Conservation (phyloP, 164 flowering plant genomes). For the Magnolia sinica region DNA sequence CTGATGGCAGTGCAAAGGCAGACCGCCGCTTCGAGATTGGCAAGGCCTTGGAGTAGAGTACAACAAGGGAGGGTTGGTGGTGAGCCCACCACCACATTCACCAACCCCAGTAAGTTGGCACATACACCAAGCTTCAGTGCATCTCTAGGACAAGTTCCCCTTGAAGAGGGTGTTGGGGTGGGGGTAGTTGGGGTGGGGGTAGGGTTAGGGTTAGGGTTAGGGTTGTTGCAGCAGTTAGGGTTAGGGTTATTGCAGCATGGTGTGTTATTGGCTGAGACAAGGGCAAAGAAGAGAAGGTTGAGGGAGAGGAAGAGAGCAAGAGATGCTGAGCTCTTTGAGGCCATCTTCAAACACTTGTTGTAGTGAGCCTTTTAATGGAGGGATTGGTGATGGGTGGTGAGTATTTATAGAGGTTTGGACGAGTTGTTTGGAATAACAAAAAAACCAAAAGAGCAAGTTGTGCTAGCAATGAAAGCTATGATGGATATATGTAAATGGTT, state of each 20-base stretch:
- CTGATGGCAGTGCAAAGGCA: slow-evolving; percentile 80
- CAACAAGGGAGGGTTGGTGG: slow-evolving; percentile 64
- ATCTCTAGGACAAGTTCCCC: slow-evolving; percentile 49
- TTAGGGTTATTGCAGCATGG: slow-evolving; percentile 19
- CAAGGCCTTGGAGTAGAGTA: slow-evolving; percentile 49
- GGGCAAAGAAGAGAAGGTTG: slow-evolving; percentile 58
- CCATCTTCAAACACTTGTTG: slow-evolving; percentile 29
- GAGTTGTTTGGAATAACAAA: not conserved
- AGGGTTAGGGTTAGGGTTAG: not conserved
- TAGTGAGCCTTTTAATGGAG: not conserved
- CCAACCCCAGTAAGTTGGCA: slow-evolving; percentile 47
- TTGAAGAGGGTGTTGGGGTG: not conserved
- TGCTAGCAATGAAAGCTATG: not conserved
- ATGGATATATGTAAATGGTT: not conserved
- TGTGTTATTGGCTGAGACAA: slow-evolving; percentile 28
- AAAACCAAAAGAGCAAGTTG: not conserved
- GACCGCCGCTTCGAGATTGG: slow-evolving; percentile 67
- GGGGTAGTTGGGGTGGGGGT: slow-evolving; percentile 7
- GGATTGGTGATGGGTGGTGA: not conserved
- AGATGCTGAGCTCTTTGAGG: slow-evolving; percentile 32
- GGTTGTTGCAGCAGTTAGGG: slow-evolving; percentile 16
- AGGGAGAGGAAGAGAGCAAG: slow-evolving; percentile 44
- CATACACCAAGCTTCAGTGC: slow-evolving; percentile 70
- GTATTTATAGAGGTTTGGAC: not conserved
- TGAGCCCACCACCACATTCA: slow-evolving; percentile 44